Evolutionary conservation across 148 eudicot species (phyloP).

Genomic region (Fallopia convolvulus): DNA sequence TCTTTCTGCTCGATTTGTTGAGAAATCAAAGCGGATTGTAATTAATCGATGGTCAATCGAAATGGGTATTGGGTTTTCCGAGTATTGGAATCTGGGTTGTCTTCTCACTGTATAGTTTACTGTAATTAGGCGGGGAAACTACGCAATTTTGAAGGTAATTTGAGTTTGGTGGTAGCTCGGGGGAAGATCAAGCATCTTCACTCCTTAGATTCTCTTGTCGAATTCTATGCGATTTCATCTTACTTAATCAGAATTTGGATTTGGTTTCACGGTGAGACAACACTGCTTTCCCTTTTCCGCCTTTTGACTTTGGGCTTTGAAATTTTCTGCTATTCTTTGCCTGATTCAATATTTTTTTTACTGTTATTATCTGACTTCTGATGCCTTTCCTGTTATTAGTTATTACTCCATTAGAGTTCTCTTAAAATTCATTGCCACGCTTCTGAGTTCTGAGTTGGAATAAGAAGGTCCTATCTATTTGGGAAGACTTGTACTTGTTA

Average conservation of each 20-base stretch:
- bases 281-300: not conserved
- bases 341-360: not conserved
- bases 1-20: not conserved
- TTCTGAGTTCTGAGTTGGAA: not conserved
- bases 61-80: not conserved
- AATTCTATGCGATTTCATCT: not conserved
- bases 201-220: not conserved
- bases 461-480: not conserved
- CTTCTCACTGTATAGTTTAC: not conserved
- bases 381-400: not conserved
- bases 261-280: not conserved
- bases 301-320: not conserved
- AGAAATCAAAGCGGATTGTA: not conserved
- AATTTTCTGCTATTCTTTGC: not conserved
- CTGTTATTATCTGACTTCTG: not conserved
- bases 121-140: not conserved
- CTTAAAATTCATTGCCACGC: too few relatives aligned
- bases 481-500: not conserved
- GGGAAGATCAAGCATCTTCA: not conserved
- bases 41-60: not conserved
- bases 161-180: not conserved
- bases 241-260: not conserved
- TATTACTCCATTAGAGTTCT: too few relatives aligned
- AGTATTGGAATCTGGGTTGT: not conserved
- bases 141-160: not conserved